phyloP scores from a whole-genome alignment of 2,329 filamentous ascomycete genomes.

The Neonectria faginata region DNA sequence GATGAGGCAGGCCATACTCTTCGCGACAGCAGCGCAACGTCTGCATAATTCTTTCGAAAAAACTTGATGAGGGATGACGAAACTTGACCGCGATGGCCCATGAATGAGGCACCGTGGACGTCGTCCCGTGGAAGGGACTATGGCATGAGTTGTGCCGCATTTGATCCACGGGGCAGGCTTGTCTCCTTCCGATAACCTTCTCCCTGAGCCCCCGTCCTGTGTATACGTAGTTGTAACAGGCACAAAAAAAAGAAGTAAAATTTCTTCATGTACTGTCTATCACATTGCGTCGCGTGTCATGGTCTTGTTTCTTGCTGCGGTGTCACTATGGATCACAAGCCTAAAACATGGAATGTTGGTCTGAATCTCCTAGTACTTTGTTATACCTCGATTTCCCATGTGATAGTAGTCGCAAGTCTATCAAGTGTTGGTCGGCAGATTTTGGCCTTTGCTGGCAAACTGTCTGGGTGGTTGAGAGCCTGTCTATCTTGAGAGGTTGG shows the following conservation, averaged over 20 bases:
- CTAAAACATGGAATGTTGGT: no score
- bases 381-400: background rate
- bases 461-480: background rate
- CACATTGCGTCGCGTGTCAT: background rate
- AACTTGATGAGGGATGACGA: conserved; percentile 35
- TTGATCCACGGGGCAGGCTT: conserved; percentile 41
- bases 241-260: conserved; percentile 53
- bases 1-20: conserved; percentile 46
- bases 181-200: conserved; percentile 36
- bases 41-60: conserved; percentile 48
- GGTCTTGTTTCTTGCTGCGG: background rate
- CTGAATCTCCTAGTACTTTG: no score
- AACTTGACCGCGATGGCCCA: conserved; percentile 26
- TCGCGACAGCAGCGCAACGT: conserved; percentile 42
- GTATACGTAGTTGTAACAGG: conserved; percentile 56
- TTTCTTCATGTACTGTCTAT: conserved; percentile 33
- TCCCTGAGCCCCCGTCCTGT: conserved; percentile 45
- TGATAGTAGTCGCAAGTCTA: no score
- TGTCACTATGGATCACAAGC: background rate
- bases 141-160: conserved; percentile 38
- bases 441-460: background rate
- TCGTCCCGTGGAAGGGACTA: conserved; percentile 41
- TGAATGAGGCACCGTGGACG: conserved; percentile 25
- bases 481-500: background rate
- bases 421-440: background rate